phyloP scores from a whole-genome alignment of 345 rosid species.

The Eucalyptus pumila region DNA sequence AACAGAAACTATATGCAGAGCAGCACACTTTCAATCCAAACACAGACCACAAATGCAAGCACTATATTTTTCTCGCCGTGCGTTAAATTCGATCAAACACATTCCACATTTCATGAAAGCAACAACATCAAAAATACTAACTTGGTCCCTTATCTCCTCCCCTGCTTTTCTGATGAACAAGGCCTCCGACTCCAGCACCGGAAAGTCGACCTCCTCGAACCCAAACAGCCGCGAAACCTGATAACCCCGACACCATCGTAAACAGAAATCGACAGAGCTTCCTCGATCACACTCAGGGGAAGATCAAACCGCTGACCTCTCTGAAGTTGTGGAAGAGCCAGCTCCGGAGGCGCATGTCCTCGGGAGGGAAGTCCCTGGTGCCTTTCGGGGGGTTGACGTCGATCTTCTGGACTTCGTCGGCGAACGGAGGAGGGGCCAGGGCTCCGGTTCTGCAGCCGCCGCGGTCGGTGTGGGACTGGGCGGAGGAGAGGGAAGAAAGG shows the following conservation, averaged over 20 bases:
- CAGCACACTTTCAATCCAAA: neutral
- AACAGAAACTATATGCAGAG: neutral
- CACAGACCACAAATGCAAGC: neutral
- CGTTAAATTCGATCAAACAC: neutral
- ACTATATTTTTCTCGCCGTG: neutral
- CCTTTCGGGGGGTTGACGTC: constrained; percentile 92
- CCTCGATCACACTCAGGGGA: neutral
- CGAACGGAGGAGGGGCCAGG: constrained; percentile 25
- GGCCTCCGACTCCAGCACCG: constrained; percentile 81
- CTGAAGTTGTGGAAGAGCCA: constrained; percentile 86
- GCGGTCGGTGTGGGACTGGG: neutral
- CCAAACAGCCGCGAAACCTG: constrained; percentile 72
- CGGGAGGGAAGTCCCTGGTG: constrained; percentile 90
- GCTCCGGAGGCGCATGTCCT: constrained; percentile 84
- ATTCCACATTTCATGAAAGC: neutral
- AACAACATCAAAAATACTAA: neutral
- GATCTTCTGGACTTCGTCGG: constrained; percentile 37
- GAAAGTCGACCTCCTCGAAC: constrained; percentile 86
- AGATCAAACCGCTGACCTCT: constrained; percentile 30
- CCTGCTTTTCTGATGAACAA: constrained; percentile 87
- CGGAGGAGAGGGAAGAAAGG: constrained; percentile 13
- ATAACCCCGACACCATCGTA: neutral
- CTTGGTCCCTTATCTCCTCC: constrained; percentile 93
- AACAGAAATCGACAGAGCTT: neutral
- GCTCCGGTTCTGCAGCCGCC: constrained; percentile 50